Evolutionary conservation across 2,329 filamentous ascomycete genomes (phyloP).

Genomic region (Fonsecaea multimorphosa): DNA sequence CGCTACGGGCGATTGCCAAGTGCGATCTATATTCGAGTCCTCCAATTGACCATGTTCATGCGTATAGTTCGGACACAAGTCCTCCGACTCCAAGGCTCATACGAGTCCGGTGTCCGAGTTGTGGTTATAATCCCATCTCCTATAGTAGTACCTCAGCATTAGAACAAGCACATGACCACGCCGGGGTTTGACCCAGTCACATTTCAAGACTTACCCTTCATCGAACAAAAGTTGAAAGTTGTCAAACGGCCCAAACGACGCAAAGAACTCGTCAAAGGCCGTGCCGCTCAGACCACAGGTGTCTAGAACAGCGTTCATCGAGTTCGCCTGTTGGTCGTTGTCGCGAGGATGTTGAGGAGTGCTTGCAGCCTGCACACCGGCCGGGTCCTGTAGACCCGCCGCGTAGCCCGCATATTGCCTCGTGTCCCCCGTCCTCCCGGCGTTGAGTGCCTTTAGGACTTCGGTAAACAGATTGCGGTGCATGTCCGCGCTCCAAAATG

Average conservation of each 20-base stretch:
- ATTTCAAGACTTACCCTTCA: slow-evolving; percentile 10
- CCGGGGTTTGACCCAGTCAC: not conserved
- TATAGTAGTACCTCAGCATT: not conserved
- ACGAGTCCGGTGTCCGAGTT: not conserved
- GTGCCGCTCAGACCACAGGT: slow-evolving; percentile 1
- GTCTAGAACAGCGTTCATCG: slow-evolving; percentile 10
- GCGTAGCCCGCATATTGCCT: slow-evolving; percentile 14
- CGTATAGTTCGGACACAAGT: not conserved
- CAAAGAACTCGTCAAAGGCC: slow-evolving; percentile 22
- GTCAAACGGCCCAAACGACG: slow-evolving; percentile 22
- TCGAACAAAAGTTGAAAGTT: slow-evolving; percentile 15
- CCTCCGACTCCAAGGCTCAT: not conserved
- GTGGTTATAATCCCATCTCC: slow-evolving; percentile 7
- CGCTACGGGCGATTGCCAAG: not conserved
- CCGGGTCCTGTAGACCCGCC: not conserved
- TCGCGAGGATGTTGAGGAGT: slow-evolving; percentile 12
- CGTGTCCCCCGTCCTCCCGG: not conserved
- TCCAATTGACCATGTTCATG: not conserved
- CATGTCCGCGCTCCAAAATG: slow-evolving; percentile 33
- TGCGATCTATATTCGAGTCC: not conserved
- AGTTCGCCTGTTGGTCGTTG: not conserved
- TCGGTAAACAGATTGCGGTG: slow-evolving; percentile 32
- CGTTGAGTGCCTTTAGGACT: slow-evolving; percentile 27
- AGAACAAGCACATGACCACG: not conserved
- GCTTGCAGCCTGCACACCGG: not conserved